Percentiles rank a stretch among this genome's conserved stretches.
Conservation (phyloP, 2,329 filamentous ascomycete species). For the Colletotrichum lentis region DNA sequence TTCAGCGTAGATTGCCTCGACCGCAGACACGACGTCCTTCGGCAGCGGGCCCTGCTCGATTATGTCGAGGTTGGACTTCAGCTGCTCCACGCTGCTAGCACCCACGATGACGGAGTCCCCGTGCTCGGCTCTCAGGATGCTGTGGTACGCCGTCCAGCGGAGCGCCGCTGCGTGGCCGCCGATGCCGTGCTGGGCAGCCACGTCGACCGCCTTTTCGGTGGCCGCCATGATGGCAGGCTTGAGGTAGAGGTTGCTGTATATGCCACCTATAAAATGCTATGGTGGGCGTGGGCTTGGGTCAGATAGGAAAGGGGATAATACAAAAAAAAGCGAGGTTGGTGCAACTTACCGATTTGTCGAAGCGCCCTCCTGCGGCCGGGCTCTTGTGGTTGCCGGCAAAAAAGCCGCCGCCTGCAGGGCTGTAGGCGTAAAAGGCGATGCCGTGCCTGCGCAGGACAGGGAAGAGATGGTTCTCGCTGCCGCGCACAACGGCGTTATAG, state of each 20-base stretch:
- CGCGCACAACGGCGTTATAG: constrained; percentile 3
- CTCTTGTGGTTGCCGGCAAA: too few relatives aligned
- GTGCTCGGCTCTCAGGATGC: neutral
- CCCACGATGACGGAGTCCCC: neutral
- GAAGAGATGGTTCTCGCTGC: neutral
- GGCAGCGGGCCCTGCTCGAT: constrained; percentile 6
- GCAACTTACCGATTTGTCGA: too few relatives aligned
- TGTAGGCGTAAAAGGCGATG: constrained; percentile 2
- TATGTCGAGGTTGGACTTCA: neutral
- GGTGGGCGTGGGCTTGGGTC: too few relatives aligned
- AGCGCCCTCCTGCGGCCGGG: too few relatives aligned
- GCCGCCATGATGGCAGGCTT: neutral
- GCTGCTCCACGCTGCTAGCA: neutral
- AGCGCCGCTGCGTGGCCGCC: constrained; percentile 3
- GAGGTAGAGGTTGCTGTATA: neutral
- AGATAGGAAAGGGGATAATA: too few relatives aligned
- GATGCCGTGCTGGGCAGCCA: neutral
- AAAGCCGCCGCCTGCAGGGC: too few relatives aligned
- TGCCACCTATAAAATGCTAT: too few relatives aligned
- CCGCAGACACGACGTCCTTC: neutral
- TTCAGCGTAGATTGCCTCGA: too few relatives aligned
- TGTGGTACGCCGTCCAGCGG: constrained; percentile 1
- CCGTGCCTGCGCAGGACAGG: neutral
- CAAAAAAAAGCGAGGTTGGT: too few relatives aligned
- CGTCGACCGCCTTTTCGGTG: neutral